Base-by-base conservation (phyloP, 768 basidiomycete species). In the Plicaturopsis crispa region DNA sequence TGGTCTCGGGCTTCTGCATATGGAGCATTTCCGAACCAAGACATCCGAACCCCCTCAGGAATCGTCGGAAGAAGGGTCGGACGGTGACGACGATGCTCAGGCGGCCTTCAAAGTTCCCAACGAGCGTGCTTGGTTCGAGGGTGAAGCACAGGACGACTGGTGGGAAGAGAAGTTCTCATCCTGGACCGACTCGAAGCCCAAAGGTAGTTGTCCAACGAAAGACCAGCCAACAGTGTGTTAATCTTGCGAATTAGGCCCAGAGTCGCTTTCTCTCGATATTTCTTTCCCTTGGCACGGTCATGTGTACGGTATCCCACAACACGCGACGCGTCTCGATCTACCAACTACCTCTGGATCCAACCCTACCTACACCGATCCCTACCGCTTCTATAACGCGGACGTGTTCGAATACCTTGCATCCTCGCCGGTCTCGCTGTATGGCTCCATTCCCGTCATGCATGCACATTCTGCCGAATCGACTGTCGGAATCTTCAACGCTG, bases 251-350 rank as follows among this genome's bases (percentile, higher is more conserved):
- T n/a, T 45, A 97, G 94, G 96, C 10, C 96, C 96, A 21, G 92
- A 99, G 60, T 91, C 87, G 0, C 73, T 97, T 41, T 89, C 85
- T 1, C 56, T 99, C 42, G 96, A 99, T 49, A 84, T 99, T 50
- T 76, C 76, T 36, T 98, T 98, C 73, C 94, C 94, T 0, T 83
- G 78, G 41, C 90, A 92, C 42, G 80, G 78, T 21, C 84, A 88
- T 34, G 81, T 97, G 41, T 99, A 91, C 49, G 96, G 96, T 40
- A 93, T 99, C 31, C 93, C 96, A 10, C 89, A 99, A 59, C 96
- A 92, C 47, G 94, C 96, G 11, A 89, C 93, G 3, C 76, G 78
- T 17, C 70, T 99, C 30, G 84, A 85, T 18, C 75, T 99, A 5
- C 93, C 92, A 7, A 76, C 84, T 4, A 99, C 96, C 2, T 74